Conservation (phyloP, 148 eudicot species). For the Cornus florida region DNA sequence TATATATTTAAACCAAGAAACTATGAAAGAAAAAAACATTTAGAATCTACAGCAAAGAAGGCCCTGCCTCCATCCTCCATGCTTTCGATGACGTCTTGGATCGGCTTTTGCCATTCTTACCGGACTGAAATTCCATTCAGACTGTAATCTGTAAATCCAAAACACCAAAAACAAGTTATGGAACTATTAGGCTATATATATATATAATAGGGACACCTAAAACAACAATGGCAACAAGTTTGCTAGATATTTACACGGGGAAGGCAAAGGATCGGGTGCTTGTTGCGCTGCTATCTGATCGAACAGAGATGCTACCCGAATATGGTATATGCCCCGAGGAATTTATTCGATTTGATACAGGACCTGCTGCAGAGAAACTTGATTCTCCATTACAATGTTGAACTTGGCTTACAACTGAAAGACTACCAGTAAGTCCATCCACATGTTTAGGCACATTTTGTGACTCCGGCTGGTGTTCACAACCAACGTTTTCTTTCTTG, state of each 20-base stretch:
- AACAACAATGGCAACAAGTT: neutral
- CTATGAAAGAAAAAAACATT: conserved; percentile 13
- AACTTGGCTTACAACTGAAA: conserved; percentile 17
- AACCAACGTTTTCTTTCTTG: conserved; percentile 17
- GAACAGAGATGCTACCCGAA: conserved; percentile 72
- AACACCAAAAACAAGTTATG: neutral
- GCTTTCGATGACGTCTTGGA: conserved; percentile 49
- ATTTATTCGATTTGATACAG: conserved; percentile 47
- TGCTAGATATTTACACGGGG: conserved; percentile 62
- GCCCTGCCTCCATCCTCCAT: conserved; percentile 66
- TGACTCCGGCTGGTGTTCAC: conserved; percentile 29
- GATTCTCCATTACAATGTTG: conserved; percentile 55
- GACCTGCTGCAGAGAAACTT: conserved; percentile 66
- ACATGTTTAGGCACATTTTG: conserved; percentile 37
- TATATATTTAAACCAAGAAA: conserved; percentile 10
- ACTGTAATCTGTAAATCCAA: conserved; percentile 54
- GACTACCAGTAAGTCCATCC: conserved; percentile 17
- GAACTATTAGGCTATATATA: neutral
- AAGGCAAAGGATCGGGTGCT: conserved; percentile 95
- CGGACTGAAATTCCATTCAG: conserved; percentile 93
- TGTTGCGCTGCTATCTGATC: conserved; percentile 90
- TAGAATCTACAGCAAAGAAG: conserved; percentile 89
- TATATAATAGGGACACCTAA: neutral
- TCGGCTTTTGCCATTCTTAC: conserved; percentile 93
- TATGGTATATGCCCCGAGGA: conserved; percentile 49